Evolutionary conservation across 1,284 basidiomycete genomes (phyloP), one percentile per base, ranked within the genome.

Genomic region (Irpex lacteus): DNA sequence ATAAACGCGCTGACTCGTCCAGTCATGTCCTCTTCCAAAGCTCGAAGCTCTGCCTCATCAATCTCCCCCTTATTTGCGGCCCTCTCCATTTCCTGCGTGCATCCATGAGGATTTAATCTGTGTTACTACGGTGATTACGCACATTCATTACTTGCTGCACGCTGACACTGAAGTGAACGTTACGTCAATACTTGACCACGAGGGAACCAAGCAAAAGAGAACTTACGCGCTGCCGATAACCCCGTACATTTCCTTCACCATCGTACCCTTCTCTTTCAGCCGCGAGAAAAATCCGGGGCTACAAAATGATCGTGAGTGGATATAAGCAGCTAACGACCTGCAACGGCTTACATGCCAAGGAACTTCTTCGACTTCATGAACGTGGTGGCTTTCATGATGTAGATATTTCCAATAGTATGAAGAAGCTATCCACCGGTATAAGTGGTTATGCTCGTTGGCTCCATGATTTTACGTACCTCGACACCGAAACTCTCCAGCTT

Each of bases 401-500:
- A 99, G 40, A 98, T 89, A 63, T 85, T 89, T 2, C 94, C 94
- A 70, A 96, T 96, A 11, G 92, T 89, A 70, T 95, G 92, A 49
- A 95, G 77, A 59, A 95, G 82, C 90, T 92, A 5, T n/a, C 44
- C 32, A 58, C 18, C 19, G 26, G 52, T 6, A 50, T 18, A 5
- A 37, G 26, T 40, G 34, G 18, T 8, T 7, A 52, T 18, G 7
- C 19, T 19, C 15, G 18, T 8, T 4, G 5, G 4, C 8, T 60
- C 18, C 26, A 40, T 63, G 44, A 49, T 8, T 18, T 18, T 52
- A 75, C 78, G 11, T 68, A 96, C 90, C 86, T 98, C 97, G 52
- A 99, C 90, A 63, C 98, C 98, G 76, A 99, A 99, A 69, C 95
- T 97, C 81, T 99, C 98, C 64, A 98, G 79, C 82, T 98, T 99